phyloP scores from a whole-genome alignment of 2,329 filamentous ascomycete species.

The Bipolaris sorokiniana region DNA sequence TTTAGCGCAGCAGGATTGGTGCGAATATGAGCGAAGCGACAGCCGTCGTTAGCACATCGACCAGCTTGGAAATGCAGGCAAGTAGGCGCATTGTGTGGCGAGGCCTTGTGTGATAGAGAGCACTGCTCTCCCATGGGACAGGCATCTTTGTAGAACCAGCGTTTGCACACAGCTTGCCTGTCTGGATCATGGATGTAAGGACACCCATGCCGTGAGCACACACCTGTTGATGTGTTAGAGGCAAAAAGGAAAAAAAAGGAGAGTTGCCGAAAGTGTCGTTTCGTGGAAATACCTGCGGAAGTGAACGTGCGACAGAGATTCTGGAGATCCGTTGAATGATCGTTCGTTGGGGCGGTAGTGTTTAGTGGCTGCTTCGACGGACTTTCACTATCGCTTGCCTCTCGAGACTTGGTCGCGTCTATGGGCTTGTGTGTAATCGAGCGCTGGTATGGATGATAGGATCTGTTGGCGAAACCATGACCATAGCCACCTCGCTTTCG shows the following conservation, averaged over 20 bases:
- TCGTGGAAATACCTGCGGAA: conserved; percentile 39
- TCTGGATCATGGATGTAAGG: conserved; percentile 81
- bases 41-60: conserved; percentile 84
- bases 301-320: conserved; percentile 38
- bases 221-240: conserved; percentile 59
- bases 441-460: conserved; percentile 34
- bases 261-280: conserved; percentile 13
- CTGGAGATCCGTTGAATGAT: conserved; percentile 15
- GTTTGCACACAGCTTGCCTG: conserved; percentile 90
- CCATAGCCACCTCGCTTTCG: conserved; percentile 19
- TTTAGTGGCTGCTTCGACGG: conserved; percentile 2
- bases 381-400: conserved; percentile 2
- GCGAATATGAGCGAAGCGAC: conserved; percentile 84
- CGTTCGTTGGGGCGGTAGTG: conserved; percentile 8
- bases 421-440: conserved; percentile 12
- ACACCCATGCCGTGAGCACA: conserved; percentile 83
- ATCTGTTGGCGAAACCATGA: conserved; percentile 8
- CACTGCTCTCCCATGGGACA: conserved; percentile 81
- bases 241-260: background rate
- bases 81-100: conserved; percentile 80
- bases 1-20: conserved; percentile 78
- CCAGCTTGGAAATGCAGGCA: conserved; percentile 91
- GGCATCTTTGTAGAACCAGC: conserved; percentile 77
- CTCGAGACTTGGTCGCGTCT: conserved; percentile 9
- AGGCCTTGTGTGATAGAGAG: conserved; percentile 88